phyloP scores from a whole-genome alignment of 306 rosid species.

The Dalbergia cochinchinensis region DNA sequence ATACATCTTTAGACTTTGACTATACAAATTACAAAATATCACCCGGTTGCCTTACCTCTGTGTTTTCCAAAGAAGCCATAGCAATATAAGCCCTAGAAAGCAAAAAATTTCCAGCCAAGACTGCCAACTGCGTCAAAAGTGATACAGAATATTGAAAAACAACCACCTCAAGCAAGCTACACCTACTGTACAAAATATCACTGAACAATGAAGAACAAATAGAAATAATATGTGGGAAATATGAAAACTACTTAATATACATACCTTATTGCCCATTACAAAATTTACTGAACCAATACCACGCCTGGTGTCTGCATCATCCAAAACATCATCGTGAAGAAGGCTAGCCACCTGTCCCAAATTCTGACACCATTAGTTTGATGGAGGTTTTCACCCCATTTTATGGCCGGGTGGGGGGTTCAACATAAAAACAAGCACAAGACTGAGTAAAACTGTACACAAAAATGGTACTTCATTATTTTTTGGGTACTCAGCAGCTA shows the following conservation, averaged over 20 bases:
- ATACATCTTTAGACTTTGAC: constrained; percentile 15
- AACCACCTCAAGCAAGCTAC: constrained; percentile 41
- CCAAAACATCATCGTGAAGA: constrained; percentile 98
- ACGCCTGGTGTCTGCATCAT: constrained; percentile 97
- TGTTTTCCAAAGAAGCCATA: constrained; percentile 86
- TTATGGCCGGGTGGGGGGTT: background rate
- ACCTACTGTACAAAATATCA: constrained; percentile 37
- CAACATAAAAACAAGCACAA: background rate
- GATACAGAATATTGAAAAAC: constrained; percentile 9
- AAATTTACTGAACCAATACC: constrained; percentile 86
- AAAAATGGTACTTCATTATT: background rate
- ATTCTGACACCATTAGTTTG: constrained; percentile 29
- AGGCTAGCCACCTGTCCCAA: constrained; percentile 90
- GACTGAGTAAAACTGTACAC: background rate
- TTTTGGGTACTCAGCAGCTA: background rate
- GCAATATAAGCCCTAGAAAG: constrained; percentile 98
- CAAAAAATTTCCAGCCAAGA: constrained; percentile 94
- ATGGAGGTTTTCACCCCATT: background rate
- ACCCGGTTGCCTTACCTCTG: constrained; percentile 68
- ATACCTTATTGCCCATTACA: constrained; percentile 95
- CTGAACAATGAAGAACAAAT: constrained; percentile 31
- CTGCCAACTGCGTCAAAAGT: constrained; percentile 73
- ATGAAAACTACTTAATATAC: constrained; percentile 38
- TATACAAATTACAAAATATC: constrained; percentile 4
- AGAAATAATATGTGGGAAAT: background rate